Conservation (phyloP, 495 filamentous ascomycete species). For the Diplogelasinospora grovesii region DNA sequence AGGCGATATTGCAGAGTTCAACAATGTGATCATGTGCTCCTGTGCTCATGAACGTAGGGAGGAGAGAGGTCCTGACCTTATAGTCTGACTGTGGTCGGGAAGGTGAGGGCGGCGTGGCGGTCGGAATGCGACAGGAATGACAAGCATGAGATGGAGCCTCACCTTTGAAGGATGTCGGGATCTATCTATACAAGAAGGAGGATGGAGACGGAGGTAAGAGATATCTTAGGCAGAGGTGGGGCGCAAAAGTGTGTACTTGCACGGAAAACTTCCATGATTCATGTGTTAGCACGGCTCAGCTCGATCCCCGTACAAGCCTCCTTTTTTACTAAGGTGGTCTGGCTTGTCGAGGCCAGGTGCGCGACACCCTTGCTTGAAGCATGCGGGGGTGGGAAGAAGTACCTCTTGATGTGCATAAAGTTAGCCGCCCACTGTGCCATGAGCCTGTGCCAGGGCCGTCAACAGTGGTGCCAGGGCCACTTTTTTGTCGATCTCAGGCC, state of each 20-base stretch:
- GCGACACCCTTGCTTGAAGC: too few relatives aligned
- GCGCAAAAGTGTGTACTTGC: too few relatives aligned
- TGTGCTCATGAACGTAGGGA: not conserved
- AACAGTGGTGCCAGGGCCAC: constrained; percentile 1
- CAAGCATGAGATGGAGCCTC: not conserved
- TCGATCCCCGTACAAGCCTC: constrained; percentile 8
- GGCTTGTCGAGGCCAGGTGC: too few relatives aligned
- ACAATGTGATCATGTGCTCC: too few relatives aligned
- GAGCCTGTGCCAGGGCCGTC: not conserved
- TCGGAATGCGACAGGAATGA: not conserved
- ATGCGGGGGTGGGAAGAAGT: constrained; percentile 3
- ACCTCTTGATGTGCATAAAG: not conserved
- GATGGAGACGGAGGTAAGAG: not conserved
- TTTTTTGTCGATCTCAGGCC: not conserved
- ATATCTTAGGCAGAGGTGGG: not conserved
- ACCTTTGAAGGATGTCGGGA: too few relatives aligned
- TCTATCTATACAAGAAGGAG: not conserved
- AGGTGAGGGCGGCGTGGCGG: not conserved
- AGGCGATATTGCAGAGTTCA: too few relatives aligned
- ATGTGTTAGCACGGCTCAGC: not conserved
- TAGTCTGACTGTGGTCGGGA: not conserved
- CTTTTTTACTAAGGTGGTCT: constrained; percentile 5
- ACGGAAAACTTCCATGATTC: too few relatives aligned
- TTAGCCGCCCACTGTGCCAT: constrained; percentile 5
- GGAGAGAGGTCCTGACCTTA: constrained; percentile 7